Evolutionary conservation across 2,329 filamentous ascomycete genomes (phyloP), one percentile per base, ranked within the genome.

Genomic region (Coniochaeta sp.): DNA sequence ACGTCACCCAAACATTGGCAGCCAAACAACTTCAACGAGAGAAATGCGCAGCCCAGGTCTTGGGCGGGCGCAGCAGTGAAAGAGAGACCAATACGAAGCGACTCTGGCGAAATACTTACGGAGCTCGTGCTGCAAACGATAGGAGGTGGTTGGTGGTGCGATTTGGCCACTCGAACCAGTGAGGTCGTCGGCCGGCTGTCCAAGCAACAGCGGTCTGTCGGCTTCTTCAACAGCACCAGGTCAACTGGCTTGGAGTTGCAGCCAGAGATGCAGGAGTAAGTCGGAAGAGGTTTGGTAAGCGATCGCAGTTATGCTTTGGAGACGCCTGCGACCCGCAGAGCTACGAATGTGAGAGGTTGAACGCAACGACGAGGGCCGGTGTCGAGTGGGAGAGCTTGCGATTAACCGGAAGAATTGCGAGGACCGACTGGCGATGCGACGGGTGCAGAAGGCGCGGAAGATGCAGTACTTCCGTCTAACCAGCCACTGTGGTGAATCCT

Each of bases 1-100:
- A 20, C 38, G 20, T 42, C 38, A 42, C 38, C n/a, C 20, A 24
- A 26, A 42, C 18, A 24, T 42, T 42, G 38, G 20, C 22, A 42
- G 38, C 38, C 20, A 42, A 42, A 42, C 38, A 42, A n/a, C n/a
- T n/a, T n/a, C n/a, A n/a, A 13, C n/a, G 46, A 35, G 14, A 51
- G 38, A 16, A 33, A 49, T 42, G 38, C 38, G 38, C 38, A 42
- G 38, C 38, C 38, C 18, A 12, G 18, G 10, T 42, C 38, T n/a
- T 26, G 38, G n/a, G 18, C n/a, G 12, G 20, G 38, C 38, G 38
- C 38, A 42, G 38, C 38, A 27, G 31, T 18, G 26, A 40, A 31
- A 4, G 22, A 35, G 20, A 50, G 31, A 32, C 48, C 48, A 50
- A 50, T 42, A 13, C 18, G 38, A 42, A 26, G 38, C 12, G 38